phyloP scores from a whole-genome alignment of 495 filamentous ascomycete species.

The Hyphodiscus hymeniophilus region DNA sequence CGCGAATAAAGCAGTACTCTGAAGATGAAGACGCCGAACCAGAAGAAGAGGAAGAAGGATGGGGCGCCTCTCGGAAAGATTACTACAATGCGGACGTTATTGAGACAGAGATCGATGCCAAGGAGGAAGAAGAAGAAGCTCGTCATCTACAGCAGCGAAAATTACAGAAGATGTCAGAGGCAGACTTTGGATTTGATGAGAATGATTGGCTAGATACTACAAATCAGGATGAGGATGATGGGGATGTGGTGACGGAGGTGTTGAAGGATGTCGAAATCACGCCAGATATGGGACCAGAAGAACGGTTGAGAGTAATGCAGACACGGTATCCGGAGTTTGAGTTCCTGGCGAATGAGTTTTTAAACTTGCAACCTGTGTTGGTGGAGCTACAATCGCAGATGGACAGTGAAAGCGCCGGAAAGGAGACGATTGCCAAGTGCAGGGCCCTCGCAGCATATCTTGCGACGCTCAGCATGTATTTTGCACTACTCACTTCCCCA shows the following conservation, averaged over 20 bases:
- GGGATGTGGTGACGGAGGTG: constrained; percentile 65
- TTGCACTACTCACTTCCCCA: constrained; percentile 76
- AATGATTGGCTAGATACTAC: constrained; percentile 58
- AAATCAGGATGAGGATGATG: constrained; percentile 33
- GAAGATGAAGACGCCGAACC: constrained; percentile 40
- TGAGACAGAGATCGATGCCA: constrained; percentile 83
- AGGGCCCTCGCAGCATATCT: constrained; percentile 77
- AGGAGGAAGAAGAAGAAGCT: constrained; percentile 89
- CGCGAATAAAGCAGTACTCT: constrained; percentile 11
- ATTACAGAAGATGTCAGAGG: constrained; percentile 72
- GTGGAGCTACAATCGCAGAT: constrained; percentile 42
- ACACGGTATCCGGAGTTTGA: constrained; percentile 88
- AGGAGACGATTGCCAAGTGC: constrained; percentile 56
- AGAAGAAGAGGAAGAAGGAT: constrained; percentile 66
- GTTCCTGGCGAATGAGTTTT: constrained; percentile 70
- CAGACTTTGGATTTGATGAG: constrained; percentile 89
- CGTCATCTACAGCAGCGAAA: constrained; percentile 83
- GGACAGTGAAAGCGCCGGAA: constrained; percentile 36
- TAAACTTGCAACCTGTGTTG: constrained; percentile 59
- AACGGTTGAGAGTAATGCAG: constrained; percentile 67
- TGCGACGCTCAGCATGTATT: constrained; percentile 83
- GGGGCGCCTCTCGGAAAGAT: constrained; percentile 75
- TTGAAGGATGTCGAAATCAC: constrained; percentile 76
- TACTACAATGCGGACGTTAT: constrained; percentile 89
- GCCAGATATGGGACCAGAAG: constrained; percentile 65